Evolutionary conservation across 768 basidiomycete genomes (phyloP).

Genomic region (Pseudohyphozyma bogoriensis): DNA sequence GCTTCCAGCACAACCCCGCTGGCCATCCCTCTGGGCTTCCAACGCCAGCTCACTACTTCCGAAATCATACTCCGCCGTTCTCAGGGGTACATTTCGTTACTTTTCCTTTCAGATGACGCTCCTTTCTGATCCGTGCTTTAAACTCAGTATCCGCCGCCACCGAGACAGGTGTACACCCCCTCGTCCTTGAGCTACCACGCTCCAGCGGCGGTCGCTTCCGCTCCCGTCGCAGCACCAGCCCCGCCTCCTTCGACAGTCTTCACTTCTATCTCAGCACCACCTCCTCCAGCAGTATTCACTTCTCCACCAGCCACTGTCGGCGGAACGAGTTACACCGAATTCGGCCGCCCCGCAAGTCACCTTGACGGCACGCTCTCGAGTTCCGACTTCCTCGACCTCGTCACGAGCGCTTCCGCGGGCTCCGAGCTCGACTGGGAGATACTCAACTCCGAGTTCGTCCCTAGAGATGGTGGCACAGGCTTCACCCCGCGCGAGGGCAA

Average conservation of each 20-base stretch:
- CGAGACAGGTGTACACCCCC: background rate
- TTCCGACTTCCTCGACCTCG: constrained; percentile 24
- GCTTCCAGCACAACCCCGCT: constrained; percentile 1
- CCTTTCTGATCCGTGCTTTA: too few relatives aligned
- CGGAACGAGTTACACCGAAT: too few relatives aligned
- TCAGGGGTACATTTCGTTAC: too few relatives aligned
- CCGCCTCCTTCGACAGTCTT: too few relatives aligned
- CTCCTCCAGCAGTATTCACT: too few relatives aligned
- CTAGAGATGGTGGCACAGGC: background rate
- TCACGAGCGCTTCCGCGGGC: constrained; percentile 6
- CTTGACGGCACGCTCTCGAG: background rate
- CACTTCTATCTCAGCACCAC: background rate
- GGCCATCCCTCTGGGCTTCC: too few relatives aligned
- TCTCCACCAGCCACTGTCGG: too few relatives aligned
- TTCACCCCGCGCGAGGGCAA: constrained; percentile 14
- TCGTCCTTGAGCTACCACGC: background rate
- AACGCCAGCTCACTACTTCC: too few relatives aligned
- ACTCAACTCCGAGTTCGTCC: constrained; percentile 8
- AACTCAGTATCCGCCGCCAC: too few relatives aligned
- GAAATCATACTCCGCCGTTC: too few relatives aligned
- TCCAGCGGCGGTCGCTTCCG: constrained; percentile 1
- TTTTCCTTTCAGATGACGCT: too few relatives aligned
- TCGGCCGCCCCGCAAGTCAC: too few relatives aligned
- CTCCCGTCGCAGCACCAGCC: constrained; percentile 5
- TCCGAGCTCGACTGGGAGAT: constrained; percentile 23